A percentile compares a stretch with the other conserved stretches of the same genome.
Evolutionary conservation across 441 rosid species (phyloP).

Genomic region (Euphorbia neoarborescens): DNA sequence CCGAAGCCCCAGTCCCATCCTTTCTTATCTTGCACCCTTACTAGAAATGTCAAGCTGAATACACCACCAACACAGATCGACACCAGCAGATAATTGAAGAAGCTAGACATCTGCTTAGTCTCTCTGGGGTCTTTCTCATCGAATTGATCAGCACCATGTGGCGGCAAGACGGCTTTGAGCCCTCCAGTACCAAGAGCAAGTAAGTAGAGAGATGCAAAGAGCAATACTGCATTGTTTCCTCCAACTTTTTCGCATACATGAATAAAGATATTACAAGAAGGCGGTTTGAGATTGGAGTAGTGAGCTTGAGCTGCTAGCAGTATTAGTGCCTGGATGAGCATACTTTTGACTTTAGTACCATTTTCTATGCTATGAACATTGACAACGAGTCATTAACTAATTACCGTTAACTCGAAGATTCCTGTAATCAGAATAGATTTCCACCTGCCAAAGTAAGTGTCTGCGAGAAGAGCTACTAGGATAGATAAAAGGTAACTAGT

Average conservation of each 20-base stretch:
- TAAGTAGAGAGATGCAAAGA: slow-evolving; percentile 40
- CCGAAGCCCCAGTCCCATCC: slow-evolving; percentile 60
- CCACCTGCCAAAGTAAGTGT: slow-evolving; percentile 44
- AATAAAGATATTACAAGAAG: slow-evolving; percentile 33
- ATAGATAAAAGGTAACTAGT: slow-evolving; percentile 39
- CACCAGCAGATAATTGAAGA: slow-evolving; percentile 44
- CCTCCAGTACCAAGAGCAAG: slow-evolving; percentile 44
- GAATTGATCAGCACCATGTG: slow-evolving; percentile 59
- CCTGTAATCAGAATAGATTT: slow-evolving; percentile 39
- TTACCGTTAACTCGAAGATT: slow-evolving; percentile 44
- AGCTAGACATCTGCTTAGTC: slow-evolving; percentile 44
- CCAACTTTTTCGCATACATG: slow-evolving; percentile 33
- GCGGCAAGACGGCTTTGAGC: slow-evolving; percentile 40
- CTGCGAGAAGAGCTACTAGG: slow-evolving; percentile 40
- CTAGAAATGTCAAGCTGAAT: slow-evolving; percentile 39
- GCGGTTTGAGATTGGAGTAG: slow-evolving; percentile 39
- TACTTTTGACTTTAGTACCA: background rate
- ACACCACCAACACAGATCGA: slow-evolving; percentile 36
- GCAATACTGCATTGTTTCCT: slow-evolving; percentile 33
- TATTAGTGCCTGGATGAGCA: slow-evolving; percentile 33
- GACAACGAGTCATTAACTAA: background rate
- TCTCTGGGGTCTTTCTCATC: slow-evolving; percentile 44
- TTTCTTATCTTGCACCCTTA: slow-evolving; percentile 49
- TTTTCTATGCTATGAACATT: background rate
- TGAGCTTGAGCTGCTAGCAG: slow-evolving; percentile 51